Base-by-base conservation (phyloP, 768 basidiomycete genomes). In the Psilocybe azurescens region DNA sequence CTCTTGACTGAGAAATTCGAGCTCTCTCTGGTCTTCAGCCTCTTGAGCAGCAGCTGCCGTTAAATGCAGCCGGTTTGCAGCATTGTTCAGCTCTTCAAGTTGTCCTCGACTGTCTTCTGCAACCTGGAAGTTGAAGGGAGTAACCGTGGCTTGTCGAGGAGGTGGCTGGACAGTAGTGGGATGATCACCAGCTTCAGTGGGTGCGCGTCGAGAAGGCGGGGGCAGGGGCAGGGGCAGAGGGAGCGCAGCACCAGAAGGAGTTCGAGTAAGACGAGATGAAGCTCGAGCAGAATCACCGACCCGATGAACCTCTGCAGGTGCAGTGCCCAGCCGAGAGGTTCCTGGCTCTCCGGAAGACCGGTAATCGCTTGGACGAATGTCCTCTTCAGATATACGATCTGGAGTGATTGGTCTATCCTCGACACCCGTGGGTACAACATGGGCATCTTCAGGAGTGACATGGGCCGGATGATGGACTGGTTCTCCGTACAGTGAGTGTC, bases 21-120 rank as follows among this genome's bases (percentile, higher is more conserved):
- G 72, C 59, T 93, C 91, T 9, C 91, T 84, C 50, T 77, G 78
- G 28, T 85, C 81, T 67, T 94, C 92, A 0, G 83, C 84, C 54
- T 85, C 84, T 38, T 83, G 81, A 0, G 86, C 83, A 2, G 80
- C 79, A 7, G 78, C 76, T 8, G 80, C 77, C 5, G 83, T 77
- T 32, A 83, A 76, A 3, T 79, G 77, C 11, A 92, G 69, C 20
- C 80, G 79, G 18, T 77, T 73, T 54, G 87, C 85, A 18, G 85
- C 79, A 0, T 85, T 87, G 9, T 81, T 81, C 28, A 93, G 78
- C 18, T 85, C 85, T 58, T 86, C 81, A 0, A 85, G 73, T 9
- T 83, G 83, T 50, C 83, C 82, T 36, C 86, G 81, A 56, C 85
- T 83, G 50, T 77, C 77, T 29, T 81, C 82, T 3, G 77, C 80